phyloP scores from a whole-genome alignment of 495 filamentous ascomycete genomes.

The Podospora bellae-mahoneyi region DNA sequence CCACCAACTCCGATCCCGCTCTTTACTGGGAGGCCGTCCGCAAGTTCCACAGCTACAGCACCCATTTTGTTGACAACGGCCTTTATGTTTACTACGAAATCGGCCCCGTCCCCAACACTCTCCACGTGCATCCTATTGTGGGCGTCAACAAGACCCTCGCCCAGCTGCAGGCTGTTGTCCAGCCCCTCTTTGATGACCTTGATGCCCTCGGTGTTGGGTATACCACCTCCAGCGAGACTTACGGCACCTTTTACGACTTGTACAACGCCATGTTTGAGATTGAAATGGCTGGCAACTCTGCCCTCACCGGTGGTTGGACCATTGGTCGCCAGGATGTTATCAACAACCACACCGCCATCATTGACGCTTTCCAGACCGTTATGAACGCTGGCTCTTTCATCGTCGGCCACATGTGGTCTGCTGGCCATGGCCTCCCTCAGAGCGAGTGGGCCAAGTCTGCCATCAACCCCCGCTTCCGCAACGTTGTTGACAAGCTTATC shows the following conservation, averaged over 20 bases:
- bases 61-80: conserved; percentile 39
- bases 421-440: conserved; percentile 38
- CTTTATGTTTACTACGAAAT: conserved; percentile 51
- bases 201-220: conserved; percentile 37
- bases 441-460: conserved; percentile 34
- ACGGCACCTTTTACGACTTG: conserved; percentile 44
- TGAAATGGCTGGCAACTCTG: conserved; percentile 42
- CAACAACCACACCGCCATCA: conserved; percentile 40
- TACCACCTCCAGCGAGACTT: conserved; percentile 32
- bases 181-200: conserved; percentile 47
- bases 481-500: conserved; percentile 49
- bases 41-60: conserved; percentile 45
- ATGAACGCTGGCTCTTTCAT: conserved; percentile 35
- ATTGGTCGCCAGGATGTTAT: conserved; percentile 41
- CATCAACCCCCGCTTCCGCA: conserved; percentile 42
- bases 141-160: conserved; percentile 42
- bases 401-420: conserved; percentile 52
- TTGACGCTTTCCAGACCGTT: conserved; percentile 41
- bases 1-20: conserved; percentile 32
- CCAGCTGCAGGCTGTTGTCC: conserved; percentile 40
- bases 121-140: conserved; percentile 45
- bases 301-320: conserved; percentile 48
- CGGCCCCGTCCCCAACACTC: conserved; percentile 22
- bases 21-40: conserved; percentile 46
- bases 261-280: conserved; percentile 49